Percentiles rank a stretch among this genome's conserved stretches.
phyloP scores from a whole-genome alignment of 805 yeast genomes.

The Candida stauntonica region DNA sequence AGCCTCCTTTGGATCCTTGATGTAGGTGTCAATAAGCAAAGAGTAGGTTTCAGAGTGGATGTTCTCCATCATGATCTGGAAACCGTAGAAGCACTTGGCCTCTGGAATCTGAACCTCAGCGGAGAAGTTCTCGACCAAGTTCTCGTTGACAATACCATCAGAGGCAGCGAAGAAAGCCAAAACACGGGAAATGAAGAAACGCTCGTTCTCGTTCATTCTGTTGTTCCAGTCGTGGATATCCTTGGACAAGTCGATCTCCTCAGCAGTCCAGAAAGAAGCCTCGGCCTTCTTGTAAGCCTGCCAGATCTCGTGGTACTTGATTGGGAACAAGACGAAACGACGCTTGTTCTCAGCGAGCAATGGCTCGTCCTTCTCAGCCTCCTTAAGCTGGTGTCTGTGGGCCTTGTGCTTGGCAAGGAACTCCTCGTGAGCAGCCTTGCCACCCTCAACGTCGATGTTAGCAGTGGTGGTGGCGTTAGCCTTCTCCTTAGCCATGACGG shows the following conservation, averaged over 20 bases:
- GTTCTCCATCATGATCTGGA: slow-evolving; percentile 99
- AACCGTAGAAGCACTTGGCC: slow-evolving; percentile 98
- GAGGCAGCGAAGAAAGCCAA: slow-evolving; percentile 98
- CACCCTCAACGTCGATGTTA: slow-evolving; percentile 22
- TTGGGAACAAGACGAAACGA: slow-evolving; percentile 92
- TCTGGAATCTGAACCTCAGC: slow-evolving; percentile 97
- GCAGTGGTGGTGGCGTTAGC: slow-evolving; percentile 16
- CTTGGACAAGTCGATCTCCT: slow-evolving; percentile 93
- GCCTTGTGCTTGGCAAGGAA: slow-evolving; percentile 60
- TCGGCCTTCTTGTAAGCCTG: slow-evolving; percentile 98
- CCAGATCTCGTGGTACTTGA: slow-evolving; percentile 97
- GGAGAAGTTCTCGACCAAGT: slow-evolving; percentile 93
- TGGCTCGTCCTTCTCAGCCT: slow-evolving; percentile 83
- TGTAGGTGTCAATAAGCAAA: slow-evolving; percentile 87
- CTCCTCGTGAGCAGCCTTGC: slow-evolving; percentile 41
- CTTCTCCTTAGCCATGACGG: slow-evolving; percentile 38
- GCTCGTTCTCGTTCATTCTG: slow-evolving; percentile 83
- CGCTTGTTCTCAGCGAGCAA: slow-evolving; percentile 76
- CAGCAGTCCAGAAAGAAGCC: slow-evolving; percentile 99
- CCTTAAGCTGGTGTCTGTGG: slow-evolving; percentile 72
- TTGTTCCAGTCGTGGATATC: slow-evolving; percentile 92
- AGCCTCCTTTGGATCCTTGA: slow-evolving; percentile 93
- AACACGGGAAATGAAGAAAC: slow-evolving; percentile 87
- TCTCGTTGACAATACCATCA: slow-evolving; percentile 97
- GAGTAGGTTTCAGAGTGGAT: slow-evolving; percentile 98